Percentiles rank a stretch among this genome's conserved stretches.
These are phyloP conservation scores for Chlorella variabilis DNA, from an alignment of 163 green algal genomes.

Conservation along the genomic window DNA sequence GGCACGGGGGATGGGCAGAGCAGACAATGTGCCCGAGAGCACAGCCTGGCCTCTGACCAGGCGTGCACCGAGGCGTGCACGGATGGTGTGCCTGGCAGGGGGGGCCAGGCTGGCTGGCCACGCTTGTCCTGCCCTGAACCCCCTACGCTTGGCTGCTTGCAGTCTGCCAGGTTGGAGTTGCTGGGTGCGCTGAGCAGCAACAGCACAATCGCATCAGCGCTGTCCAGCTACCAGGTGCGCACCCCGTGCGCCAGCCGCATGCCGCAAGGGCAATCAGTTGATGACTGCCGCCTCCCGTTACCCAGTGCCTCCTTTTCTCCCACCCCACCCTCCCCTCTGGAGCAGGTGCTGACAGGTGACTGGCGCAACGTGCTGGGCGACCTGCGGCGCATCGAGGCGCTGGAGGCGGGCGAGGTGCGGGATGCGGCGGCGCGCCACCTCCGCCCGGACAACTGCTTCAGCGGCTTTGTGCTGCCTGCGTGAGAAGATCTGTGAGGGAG, in stretches of 20 bases:
- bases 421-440: conserved; percentile 49
- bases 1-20: background rate
- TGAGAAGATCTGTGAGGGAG: too few relatives aligned
- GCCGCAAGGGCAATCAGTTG: background rate
- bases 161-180: conserved; percentile 55
- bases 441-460: conserved; percentile 60
- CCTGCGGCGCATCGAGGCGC: conserved; percentile 44
- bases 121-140: background rate
- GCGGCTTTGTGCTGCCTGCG: conserved; percentile 54
- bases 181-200: conserved; percentile 65
- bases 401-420: conserved; percentile 45
- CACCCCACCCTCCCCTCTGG: background rate
- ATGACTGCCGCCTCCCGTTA: background rate
- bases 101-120: too few relatives aligned
- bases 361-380: conserved; percentile 56
- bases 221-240: conserved; percentile 62
- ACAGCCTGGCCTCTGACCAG: too few relatives aligned
- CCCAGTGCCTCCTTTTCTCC: background rate
- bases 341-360: conserved; percentile 53
- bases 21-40: too few relatives aligned
- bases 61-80: too few relatives aligned
- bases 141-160: conserved; percentile 22
- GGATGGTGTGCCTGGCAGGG: too few relatives aligned
- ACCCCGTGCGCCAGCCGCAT: background rate
- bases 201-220: conserved; percentile 59